Percentiles rank a stretch among this genome's conserved stretches.
phyloP scores from a whole-genome alignment of 768 basidiomycete species.

The Podaxis carcinomalis region DNA sequence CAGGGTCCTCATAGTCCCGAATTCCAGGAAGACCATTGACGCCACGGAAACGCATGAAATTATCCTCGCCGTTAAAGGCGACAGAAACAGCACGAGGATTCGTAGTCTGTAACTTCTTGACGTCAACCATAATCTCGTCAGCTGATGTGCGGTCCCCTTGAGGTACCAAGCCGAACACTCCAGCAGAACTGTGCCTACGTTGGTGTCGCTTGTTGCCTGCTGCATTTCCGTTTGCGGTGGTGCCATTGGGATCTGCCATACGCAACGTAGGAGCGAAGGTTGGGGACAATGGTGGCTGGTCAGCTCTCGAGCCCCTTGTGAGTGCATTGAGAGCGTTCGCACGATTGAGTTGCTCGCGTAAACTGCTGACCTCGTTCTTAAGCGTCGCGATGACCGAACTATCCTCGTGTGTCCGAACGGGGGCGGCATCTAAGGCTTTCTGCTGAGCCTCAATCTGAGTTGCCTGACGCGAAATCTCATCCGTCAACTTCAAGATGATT shows the following conservation, averaged over 20 bases:
- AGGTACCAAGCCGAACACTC: slow-evolving; percentile 59
- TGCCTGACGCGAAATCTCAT: slow-evolving; percentile 71
- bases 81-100: slow-evolving; percentile 87
- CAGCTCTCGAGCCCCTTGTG: slow-evolving; percentile 68
- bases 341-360: slow-evolving; percentile 94
- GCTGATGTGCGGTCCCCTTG: slow-evolving; percentile 68
- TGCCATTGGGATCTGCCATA: slow-evolving; percentile 41
- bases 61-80: slow-evolving; percentile 81
- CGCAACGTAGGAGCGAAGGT: slow-evolving; percentile 83
- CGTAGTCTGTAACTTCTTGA: slow-evolving; percentile 63
- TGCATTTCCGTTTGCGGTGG: slow-evolving; percentile 28
- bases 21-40: slow-evolving; percentile 68
- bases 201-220: slow-evolving; percentile 51
- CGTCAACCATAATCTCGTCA: slow-evolving; percentile 73
- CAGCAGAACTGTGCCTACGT: slow-evolving; percentile 83
- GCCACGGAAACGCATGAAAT: slow-evolving; percentile 54
- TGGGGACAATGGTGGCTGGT: slow-evolving; percentile 74
- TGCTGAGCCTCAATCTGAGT: slow-evolving; percentile 74
- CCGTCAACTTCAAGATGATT: slow-evolving; percentile 74
- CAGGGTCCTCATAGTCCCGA: slow-evolving; percentile 77
- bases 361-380: slow-evolving; percentile 86
- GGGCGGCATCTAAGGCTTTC: slow-evolving; percentile 59
- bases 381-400: slow-evolving; percentile 82
- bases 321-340: slow-evolving; percentile 90
- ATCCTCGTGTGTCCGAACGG: slow-evolving; percentile 74